phyloP scores from a whole-genome alignment of 148 eudicot genomes.

The Suaeda aralocaspica region DNA sequence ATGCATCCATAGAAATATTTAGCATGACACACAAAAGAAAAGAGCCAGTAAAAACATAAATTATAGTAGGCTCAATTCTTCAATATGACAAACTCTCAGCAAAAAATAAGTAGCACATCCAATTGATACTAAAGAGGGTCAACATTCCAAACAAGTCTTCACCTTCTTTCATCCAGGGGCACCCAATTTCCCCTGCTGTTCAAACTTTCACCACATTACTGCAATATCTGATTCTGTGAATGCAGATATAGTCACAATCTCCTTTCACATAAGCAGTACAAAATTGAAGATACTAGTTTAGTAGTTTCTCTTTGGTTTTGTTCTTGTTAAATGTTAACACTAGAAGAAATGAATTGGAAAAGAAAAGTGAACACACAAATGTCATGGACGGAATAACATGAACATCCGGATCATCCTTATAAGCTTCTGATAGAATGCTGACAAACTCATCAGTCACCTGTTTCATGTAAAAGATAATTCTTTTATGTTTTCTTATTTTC shows the following conservation, averaged over 20 bases:
- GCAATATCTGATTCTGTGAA: constrained; percentile 18
- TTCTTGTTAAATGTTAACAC: not conserved
- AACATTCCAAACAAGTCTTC: constrained; percentile 3
- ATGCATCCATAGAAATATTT: constrained; percentile 13
- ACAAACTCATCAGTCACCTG: constrained; percentile 14
- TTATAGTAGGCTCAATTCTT: not conserved
- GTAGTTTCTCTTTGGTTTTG: not conserved
- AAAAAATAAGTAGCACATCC: not conserved
- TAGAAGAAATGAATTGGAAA: not conserved
- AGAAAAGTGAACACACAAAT: constrained; percentile 17
- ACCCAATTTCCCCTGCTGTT: not conserved
- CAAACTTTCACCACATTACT: constrained; percentile 7
- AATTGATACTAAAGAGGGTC: not conserved
- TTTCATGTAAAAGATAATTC: not conserved
- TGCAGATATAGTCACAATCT: constrained; percentile 9
- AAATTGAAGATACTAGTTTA: not conserved
- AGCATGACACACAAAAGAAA: not conserved
- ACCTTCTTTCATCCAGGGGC: constrained; percentile 18
- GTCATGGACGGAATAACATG: constrained; percentile 7
- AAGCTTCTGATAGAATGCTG: constrained; percentile 13
- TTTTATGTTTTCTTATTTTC: not conserved
- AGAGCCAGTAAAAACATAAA: not conserved
- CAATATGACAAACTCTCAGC: not conserved
- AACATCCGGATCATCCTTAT: constrained; percentile 10
- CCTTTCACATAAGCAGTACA: not conserved